phyloP scores from a whole-genome alignment of 2,329 filamentous ascomycete species.

The Nigrospora oryzae region DNA sequence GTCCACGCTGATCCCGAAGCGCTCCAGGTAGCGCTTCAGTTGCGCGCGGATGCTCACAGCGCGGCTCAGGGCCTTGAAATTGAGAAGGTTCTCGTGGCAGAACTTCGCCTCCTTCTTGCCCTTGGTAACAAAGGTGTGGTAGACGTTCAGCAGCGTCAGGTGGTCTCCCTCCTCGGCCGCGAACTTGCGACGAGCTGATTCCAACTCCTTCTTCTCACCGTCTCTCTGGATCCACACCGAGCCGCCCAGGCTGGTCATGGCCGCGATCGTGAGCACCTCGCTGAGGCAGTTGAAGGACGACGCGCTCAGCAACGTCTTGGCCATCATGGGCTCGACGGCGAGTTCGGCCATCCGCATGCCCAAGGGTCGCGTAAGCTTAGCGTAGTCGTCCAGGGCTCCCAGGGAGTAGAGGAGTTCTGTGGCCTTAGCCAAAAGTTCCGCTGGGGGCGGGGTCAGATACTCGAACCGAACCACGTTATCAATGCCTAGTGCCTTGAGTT shows the following conservation, averaged over 20 bases:
- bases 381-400: conserved; percentile 80
- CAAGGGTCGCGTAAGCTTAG: conserved; percentile 82
- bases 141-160: conserved; percentile 87
- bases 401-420: conserved; percentile 82
- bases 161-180: conserved; percentile 92
- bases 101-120: conserved; percentile 79
- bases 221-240: conserved; percentile 77
- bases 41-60: conserved; percentile 84
- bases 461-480: conserved; percentile 90
- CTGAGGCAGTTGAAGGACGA: conserved; percentile 67
- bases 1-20: conserved; percentile 65
- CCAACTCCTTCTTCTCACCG: conserved; percentile 65
- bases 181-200: conserved; percentile 70
- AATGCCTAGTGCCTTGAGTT: conserved; percentile 90
- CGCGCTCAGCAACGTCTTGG: conserved; percentile 73
- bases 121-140: conserved; percentile 75
- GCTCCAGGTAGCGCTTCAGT: conserved; percentile 77
- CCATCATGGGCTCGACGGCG: conserved; percentile 92
- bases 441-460: conserved; percentile 78
- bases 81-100: conserved; percentile 79
- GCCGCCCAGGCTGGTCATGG: conserved; percentile 84
- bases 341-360: conserved; percentile 88
- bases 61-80: conserved; percentile 74
- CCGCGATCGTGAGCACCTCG: conserved; percentile 85
- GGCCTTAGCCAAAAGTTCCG: conserved; percentile 75